Conservation (phyloP, 106 monocot genomes). For the Dendrobium huoshanense region DNA sequence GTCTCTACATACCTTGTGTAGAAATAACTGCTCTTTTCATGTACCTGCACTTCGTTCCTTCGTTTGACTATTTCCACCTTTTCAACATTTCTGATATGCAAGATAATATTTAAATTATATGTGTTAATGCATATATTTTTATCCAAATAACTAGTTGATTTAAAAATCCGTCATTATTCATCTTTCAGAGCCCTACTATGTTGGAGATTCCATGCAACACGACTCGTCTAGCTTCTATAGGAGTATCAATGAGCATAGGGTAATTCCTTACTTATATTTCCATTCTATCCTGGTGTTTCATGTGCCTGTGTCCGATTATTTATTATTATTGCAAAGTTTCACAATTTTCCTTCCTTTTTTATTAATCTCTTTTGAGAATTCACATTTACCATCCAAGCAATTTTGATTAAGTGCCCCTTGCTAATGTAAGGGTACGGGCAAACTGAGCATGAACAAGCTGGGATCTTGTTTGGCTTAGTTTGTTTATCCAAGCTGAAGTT, state of each 20-base stretch:
- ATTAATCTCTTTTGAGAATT: neutral
- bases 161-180: neutral
- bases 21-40: neutral
- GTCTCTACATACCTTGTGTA: neutral
- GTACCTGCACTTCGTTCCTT: neutral
- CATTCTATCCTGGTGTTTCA: neutral
- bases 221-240: slow-evolving; percentile 5
- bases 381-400: neutral
- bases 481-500: neutral
- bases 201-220: slow-evolving; percentile 21
- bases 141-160: neutral
- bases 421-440: neutral
- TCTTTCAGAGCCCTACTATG: slow-evolving; percentile 22
- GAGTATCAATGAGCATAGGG: slow-evolving; percentile 8
- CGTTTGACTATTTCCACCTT: neutral
- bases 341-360: neutral
- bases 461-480: slow-evolving; percentile 1
- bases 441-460: neutral
- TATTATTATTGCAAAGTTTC: neutral
- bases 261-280: slow-evolving; percentile 1
- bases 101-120: neutral
- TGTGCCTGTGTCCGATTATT: neutral
- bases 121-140: neutral
- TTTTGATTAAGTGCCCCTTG: neutral
- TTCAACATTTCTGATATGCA: neutral